Percentiles rank a stretch among this genome's conserved stretches.
These are phyloP conservation scores for Populus ilicifolia DNA, from an alignment of 345 rosid genomes.

Conservation along the genomic window DNA sequence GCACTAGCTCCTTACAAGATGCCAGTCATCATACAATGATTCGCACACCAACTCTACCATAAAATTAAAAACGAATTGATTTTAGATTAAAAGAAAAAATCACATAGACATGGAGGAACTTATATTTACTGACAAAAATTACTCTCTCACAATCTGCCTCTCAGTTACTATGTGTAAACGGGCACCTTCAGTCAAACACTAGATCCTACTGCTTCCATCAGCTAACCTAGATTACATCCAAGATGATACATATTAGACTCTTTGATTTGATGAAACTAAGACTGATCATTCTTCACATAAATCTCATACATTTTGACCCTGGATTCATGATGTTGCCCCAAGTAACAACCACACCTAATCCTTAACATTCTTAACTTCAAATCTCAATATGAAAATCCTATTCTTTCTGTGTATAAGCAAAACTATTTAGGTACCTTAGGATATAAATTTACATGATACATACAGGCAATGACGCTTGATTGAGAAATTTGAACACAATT, in stretches of 20 bases:
- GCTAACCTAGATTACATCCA: conserved; percentile 4
- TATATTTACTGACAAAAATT: not conserved
- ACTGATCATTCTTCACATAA: too few species aligned
- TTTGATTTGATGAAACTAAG: not conserved
- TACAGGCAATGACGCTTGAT: not conserved
- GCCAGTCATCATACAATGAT: not conserved
- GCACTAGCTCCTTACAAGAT: not conserved
- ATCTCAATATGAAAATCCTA: not conserved
- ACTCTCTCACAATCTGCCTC: not conserved
- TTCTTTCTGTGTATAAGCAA: not conserved
- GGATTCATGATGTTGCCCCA: too few species aligned
- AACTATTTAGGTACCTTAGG: not conserved
- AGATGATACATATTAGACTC: not conserved
- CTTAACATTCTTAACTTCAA: not conserved
- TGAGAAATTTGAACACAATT: not conserved
- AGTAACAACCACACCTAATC: too few species aligned
- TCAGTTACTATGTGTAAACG: not conserved
- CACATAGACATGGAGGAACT: not conserved
- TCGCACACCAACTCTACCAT: not conserved
- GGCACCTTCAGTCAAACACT: conserved; percentile 2
- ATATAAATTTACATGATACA: too few species aligned
- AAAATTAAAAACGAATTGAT: not conserved
- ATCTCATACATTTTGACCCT: too few species aligned
- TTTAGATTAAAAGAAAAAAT: not conserved
- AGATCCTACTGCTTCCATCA: conserved; percentile 14